phyloP scores from a whole-genome alignment of 352 stramenopile genomes.

The Phytophthora nicotianae region DNA sequence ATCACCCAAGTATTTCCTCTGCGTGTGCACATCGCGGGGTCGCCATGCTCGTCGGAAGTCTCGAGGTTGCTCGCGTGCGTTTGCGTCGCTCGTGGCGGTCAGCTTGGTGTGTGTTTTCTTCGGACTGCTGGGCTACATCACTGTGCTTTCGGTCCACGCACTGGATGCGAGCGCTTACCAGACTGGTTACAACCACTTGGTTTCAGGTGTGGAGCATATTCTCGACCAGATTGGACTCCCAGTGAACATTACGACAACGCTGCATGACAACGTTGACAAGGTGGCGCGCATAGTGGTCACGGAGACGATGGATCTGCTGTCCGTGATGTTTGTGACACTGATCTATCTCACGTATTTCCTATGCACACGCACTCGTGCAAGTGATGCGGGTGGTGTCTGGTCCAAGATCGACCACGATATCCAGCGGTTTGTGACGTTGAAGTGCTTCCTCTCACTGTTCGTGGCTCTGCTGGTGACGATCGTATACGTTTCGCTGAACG shows the following conservation, averaged over 20 bases:
- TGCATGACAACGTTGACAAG: slow-evolving; percentile 92
- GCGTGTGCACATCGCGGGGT: slow-evolving; percentile 79
- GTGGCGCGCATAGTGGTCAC: slow-evolving; percentile 83
- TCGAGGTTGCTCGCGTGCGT: slow-evolving; percentile 80
- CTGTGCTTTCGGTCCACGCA: slow-evolving; percentile 84
- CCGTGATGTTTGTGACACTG: slow-evolving; percentile 90
- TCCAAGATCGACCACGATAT: slow-evolving; percentile 91
- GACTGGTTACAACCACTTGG: slow-evolving; percentile 78
- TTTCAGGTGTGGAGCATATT: slow-evolving; percentile 68
- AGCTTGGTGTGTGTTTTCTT: slow-evolving; percentile 90
- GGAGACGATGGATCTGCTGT: slow-evolving; percentile 90
- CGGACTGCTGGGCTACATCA: slow-evolving; percentile 86
- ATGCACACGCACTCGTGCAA: slow-evolving; percentile 81
- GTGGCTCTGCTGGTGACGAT: slow-evolving; percentile 88
- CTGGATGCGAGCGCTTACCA: slow-evolving; percentile 85
- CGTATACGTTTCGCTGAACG: slow-evolving; percentile 90
- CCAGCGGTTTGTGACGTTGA: slow-evolving; percentile 88
- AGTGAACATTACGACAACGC: slow-evolving; percentile 88
- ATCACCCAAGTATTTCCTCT: slow-evolving; percentile 87
- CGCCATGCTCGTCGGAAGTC: slow-evolving; percentile 79
- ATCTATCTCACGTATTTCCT: slow-evolving; percentile 92
- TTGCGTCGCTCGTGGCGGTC: slow-evolving; percentile 82
- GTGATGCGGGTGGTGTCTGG: slow-evolving; percentile 85
- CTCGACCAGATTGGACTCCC: slow-evolving; percentile 77
- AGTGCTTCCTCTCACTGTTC: slow-evolving; percentile 89